A percentile compares a stretch with the other conserved stretches of the same genome.
Conservation (phyloP, 176 grass and related monocot species). For the Musa itinerans region DNA sequence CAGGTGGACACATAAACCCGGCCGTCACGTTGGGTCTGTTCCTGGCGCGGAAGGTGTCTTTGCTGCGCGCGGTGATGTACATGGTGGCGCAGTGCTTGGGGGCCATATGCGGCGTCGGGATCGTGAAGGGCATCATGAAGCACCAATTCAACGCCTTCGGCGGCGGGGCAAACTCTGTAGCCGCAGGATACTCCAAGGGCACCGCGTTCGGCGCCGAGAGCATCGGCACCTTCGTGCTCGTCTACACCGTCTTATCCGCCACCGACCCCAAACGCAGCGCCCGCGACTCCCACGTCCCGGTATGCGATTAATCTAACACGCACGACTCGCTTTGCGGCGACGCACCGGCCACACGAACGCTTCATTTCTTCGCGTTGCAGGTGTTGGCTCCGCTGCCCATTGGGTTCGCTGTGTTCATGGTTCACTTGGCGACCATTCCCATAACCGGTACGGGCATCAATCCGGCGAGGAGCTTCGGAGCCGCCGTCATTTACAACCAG, state of each 20-base stretch:
- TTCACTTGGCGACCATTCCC: conserved; percentile 82
- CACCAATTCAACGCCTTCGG: conserved; percentile 28
- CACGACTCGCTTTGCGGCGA: too few species aligned
- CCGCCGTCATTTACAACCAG: conserved; percentile 62
- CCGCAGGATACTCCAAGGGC: conserved; percentile 23
- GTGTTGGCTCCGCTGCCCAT: conserved; percentile 75
- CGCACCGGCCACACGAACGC: too few species aligned
- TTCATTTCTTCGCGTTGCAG: conserved; percentile 2
- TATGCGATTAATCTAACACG: background rate
- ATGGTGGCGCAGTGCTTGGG: conserved; percentile 76
- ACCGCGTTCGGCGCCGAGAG: conserved; percentile 51
- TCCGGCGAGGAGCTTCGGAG: conserved; percentile 76
- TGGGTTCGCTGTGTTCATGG: conserved; percentile 77
- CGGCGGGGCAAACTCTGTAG: conserved; percentile 56
- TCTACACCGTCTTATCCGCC: conserved; percentile 67
- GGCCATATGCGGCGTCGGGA: conserved; percentile 58
- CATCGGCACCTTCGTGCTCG: conserved; percentile 78
- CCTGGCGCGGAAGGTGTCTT: conserved; percentile 55
- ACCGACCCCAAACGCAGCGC: conserved; percentile 90
- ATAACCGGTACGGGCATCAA: conserved; percentile 90
- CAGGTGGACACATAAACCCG: conserved; percentile 84
- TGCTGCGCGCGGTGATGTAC: conserved; percentile 46
- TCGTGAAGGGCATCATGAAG: conserved; percentile 69
- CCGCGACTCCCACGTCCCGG: conserved; percentile 68
- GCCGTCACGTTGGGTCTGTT: conserved; percentile 71